phyloP scores from a whole-genome alignment of 108 stramenopile genomes.

The Nitzschia sp. region DNA sequence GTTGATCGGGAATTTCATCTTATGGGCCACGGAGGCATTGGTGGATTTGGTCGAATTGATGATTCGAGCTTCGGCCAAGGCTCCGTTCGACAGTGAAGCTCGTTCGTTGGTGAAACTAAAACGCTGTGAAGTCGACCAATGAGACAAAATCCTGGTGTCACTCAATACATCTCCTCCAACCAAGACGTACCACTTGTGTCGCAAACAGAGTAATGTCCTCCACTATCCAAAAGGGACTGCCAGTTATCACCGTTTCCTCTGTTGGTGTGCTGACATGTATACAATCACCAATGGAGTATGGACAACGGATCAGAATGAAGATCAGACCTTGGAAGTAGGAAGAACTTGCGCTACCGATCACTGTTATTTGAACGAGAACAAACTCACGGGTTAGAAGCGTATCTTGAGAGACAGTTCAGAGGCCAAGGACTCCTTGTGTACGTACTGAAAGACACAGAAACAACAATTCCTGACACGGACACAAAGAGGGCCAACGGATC shows the following conservation, averaged over 20 bases:
- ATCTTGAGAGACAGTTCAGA: too few species aligned
- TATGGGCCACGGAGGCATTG: slow-evolving; percentile 41
- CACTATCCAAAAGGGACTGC: slow-evolving; percentile 65
- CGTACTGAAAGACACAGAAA: slow-evolving; percentile 36
- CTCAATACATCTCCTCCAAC: too few species aligned
- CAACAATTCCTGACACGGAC: slow-evolving; percentile 35
- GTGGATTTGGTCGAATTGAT: slow-evolving; percentile 75
- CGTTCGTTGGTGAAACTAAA: slow-evolving; percentile 54
- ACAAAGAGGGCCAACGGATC: slow-evolving; percentile 48
- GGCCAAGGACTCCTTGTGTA: too few species aligned
- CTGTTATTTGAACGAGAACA: too few species aligned
- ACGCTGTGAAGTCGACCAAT: slow-evolving; percentile 31
- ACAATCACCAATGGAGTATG: slow-evolving; percentile 71
- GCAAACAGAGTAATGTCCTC: slow-evolving; percentile 58
- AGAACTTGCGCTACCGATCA: too few species aligned
- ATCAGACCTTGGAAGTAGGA: slow-evolving; percentile 43
- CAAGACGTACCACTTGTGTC: slow-evolving; percentile 18
- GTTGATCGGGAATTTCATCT: slow-evolving; percentile 64
- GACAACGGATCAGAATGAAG: slow-evolving; percentile 55
- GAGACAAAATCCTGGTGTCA: too few species aligned
- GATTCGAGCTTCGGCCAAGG: slow-evolving; percentile 58
- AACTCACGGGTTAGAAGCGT: too few species aligned
- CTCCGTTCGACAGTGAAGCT: slow-evolving; percentile 66
- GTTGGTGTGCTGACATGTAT: slow-evolving; percentile 47
- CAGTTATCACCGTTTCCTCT: slow-evolving; percentile 39